Evolutionary conservation across 352 stramenopile species (phyloP).

Genomic region (Phytophthora agathidicida): DNA sequence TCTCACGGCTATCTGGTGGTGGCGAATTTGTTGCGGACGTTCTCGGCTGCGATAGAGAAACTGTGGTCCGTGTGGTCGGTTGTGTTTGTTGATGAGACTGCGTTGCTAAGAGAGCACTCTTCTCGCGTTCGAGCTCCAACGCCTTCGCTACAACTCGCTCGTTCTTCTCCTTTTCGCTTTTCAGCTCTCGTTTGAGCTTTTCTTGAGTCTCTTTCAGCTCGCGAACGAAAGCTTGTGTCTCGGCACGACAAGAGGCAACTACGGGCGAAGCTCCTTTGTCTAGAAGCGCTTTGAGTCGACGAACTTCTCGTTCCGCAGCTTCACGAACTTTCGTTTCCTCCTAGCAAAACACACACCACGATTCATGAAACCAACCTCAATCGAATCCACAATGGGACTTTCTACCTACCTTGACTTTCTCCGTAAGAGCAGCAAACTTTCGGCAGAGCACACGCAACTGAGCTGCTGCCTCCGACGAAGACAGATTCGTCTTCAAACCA

Average conservation of each 20-base stretch:
- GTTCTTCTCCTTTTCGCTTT: conserved; percentile 81
- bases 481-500: conserved; percentile 64
- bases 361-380: neutral
- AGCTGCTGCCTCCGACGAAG: conserved; percentile 66
- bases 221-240: conserved; percentile 68
- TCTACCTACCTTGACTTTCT: conserved; percentile 84
- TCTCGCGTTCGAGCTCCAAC: conserved; percentile 73
- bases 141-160: conserved; percentile 69
- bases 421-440: conserved; percentile 82
- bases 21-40: no score
- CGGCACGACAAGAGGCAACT: conserved; percentile 56
- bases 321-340: conserved; percentile 79
- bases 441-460: conserved; percentile 83
- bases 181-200: conserved; percentile 63
- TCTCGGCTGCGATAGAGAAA: no score
- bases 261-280: conserved; percentile 60
- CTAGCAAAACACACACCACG: conserved; percentile 22
- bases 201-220: conserved; percentile 71
- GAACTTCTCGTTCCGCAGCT: conserved; percentile 76
- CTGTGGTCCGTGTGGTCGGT: neutral
- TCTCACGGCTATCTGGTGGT: conserved; percentile 10
- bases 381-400: no score
- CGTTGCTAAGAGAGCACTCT: conserved; percentile 49
- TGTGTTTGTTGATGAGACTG: conserved; percentile 22
- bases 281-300: conserved; percentile 66